Evolutionary conservation across 306 rosid species (phyloP).

Genomic region (Pyrus betulifolia): DNA sequence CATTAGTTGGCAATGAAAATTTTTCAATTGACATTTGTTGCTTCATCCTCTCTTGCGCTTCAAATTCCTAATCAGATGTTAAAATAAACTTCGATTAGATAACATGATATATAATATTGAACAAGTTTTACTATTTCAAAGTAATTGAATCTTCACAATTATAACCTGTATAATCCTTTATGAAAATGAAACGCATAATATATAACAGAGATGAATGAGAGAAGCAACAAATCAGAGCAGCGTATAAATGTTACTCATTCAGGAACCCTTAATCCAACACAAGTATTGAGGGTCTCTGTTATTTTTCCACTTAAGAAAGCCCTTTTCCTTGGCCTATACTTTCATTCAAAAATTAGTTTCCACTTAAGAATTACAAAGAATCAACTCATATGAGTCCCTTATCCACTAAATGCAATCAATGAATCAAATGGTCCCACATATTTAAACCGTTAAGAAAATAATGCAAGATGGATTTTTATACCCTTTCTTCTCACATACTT

Average conservation of each 20-base stretch:
- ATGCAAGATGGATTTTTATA: neutral
- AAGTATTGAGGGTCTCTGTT: neutral
- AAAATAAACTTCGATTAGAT: neutral
- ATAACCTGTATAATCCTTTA: neutral
- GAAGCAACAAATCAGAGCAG: neutral
- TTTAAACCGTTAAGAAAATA: neutral
- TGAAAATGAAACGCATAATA: neutral
- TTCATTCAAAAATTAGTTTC: neutral
- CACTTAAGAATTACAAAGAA: neutral
- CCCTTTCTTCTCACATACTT: neutral
- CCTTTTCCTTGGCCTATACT: neutral
- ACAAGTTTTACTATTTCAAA: neutral
- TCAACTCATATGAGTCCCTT: neutral
- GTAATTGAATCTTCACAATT: neutral
- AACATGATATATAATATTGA: neutral
- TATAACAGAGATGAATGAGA: neutral
- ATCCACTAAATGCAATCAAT: neutral
- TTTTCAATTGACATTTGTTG: slow-evolving; percentile 70
- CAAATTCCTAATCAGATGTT: slow-evolving; percentile 62
- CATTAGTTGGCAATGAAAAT: slow-evolving; percentile 51
- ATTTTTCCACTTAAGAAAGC: neutral
- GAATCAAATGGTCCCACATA: neutral
- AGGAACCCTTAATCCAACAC: neutral
- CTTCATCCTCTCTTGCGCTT: slow-evolving; percentile 90
- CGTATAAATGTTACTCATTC: neutral